Percentiles rank a stretch among this genome's conserved stretches.
Evolutionary conservation across 2,329 filamentous ascomycete species (phyloP).

Genomic region (Fusarium fracticaudum): DNA sequence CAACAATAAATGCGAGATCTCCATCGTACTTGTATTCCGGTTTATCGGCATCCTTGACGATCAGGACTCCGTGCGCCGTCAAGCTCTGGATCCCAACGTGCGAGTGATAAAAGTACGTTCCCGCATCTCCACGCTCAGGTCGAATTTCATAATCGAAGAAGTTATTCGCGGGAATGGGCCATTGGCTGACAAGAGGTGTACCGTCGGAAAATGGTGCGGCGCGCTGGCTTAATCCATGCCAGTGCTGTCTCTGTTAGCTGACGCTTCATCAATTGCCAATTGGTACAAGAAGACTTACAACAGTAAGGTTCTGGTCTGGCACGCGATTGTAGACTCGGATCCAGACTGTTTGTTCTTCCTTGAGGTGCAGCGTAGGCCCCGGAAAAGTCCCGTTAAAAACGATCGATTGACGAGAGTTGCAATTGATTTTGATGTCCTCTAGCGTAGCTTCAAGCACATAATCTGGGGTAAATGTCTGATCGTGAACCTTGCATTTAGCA

Average conservation of each 20-base stretch:
- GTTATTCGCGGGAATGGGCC: conserved; percentile 69
- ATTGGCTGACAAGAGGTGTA: conserved; percentile 67
- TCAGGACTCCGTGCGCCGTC: conserved; percentile 65
- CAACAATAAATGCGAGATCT: conserved; percentile 61
- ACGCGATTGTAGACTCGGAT: conserved; percentile 26
- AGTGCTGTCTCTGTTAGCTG: conserved; percentile 60
- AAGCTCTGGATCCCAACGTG: conserved; percentile 71
- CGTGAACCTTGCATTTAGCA: conserved; percentile 3
- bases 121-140: conserved; percentile 61
- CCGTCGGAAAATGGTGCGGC: conserved; percentile 73
- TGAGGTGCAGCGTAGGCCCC: conserved; percentile 3
- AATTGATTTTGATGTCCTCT: conserved; percentile 17
- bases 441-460: conserved; percentile 23
- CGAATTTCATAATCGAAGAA: conserved; percentile 76
- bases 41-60: conserved; percentile 56
- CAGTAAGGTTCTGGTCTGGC: conserved; percentile 18
- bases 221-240: conserved; percentile 71
- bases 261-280: background rate
- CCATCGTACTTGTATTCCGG: conserved; percentile 70
- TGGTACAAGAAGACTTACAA: background rate
- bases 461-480: conserved; percentile 15
- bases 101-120: conserved; percentile 75
- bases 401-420: background rate
- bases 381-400: conserved; percentile 21
- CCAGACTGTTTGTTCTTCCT: conserved; percentile 28